Percentiles rank a stretch among this genome's conserved stretches.
phyloP scores from a whole-genome alignment of 2,329 filamentous ascomycete species.

The Epichloe coenophiala region DNA sequence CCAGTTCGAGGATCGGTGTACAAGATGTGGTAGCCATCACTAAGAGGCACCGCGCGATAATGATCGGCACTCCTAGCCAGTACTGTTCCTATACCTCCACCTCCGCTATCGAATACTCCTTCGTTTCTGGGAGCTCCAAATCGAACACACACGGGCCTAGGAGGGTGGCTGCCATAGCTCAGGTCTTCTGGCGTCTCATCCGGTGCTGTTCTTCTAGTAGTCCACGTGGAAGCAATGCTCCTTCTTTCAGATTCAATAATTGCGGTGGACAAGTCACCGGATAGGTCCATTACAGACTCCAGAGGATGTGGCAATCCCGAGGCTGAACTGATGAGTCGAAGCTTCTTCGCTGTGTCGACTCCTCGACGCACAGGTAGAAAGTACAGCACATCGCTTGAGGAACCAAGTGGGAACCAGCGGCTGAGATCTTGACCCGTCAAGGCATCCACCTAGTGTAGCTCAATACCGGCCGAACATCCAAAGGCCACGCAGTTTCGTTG shows the following conservation, averaged over 20 bases:
- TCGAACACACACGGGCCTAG: not conserved
- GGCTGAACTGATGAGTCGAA: constrained; percentile 50
- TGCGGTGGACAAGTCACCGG: constrained; percentile 13
- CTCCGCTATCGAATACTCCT: not conserved
- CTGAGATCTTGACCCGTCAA: constrained; percentile 33
- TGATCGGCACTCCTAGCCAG: constrained; percentile 39
- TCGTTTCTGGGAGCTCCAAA: not conserved
- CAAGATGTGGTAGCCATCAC: constrained; percentile 50
- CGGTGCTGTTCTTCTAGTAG: not conserved
- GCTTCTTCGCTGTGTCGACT: constrained; percentile 37
- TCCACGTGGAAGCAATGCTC: constrained; percentile 8
- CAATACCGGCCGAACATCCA: constrained; percentile 47
- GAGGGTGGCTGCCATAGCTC: not conserved
- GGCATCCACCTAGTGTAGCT: constrained; percentile 44
- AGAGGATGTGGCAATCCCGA: constrained; percentile 20
- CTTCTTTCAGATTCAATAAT: constrained; percentile 10
- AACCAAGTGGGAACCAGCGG: constrained; percentile 41
- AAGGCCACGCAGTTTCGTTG: constrained; percentile 51
- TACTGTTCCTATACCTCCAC: constrained; percentile 13
- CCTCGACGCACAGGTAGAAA: constrained; percentile 42
- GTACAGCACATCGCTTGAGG: constrained; percentile 41
- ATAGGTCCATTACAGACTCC: constrained; percentile 9
- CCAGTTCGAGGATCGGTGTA: constrained; percentile 48
- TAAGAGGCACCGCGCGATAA: constrained; percentile 49
- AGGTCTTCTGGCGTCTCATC: constrained; percentile 4